Base-by-base conservation (phyloP, 2,329 filamentous ascomycete species). In the Sporothrix pseudoabietina region DNA sequence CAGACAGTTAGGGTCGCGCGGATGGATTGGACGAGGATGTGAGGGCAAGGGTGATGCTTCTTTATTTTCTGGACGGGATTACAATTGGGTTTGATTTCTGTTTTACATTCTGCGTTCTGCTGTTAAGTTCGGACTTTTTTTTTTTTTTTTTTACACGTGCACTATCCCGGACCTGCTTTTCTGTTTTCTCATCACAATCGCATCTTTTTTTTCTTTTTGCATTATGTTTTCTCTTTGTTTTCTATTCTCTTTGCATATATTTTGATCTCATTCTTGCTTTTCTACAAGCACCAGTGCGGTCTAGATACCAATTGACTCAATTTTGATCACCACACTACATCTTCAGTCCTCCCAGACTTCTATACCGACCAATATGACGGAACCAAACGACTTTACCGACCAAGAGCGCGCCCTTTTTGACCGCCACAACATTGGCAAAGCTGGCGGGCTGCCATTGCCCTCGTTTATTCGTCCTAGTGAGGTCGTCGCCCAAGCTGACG, bases 381-480 rank as follows among this genome's bases (percentile, higher is more conserved):
- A 76, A 74, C 74, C 74, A 30, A 39, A 71, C 39, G 75, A 71
- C 69, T 76, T 76, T 52, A 75, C 74, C 7, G 75, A 74, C 49
- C 74, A 76, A 57, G 75, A 76, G 69, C 68, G 59, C 6, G 74
- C 71, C 2, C 74, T 75, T 4, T 76, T 76, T 41, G 75, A 72
- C 55, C 75, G 73, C 47, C 75, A 75, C 44, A 75, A 73, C 71
- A 75, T 76, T 44, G 75, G 75, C 52, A 73, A 74, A 41, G 72
- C 71, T n/a, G 75, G 75, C 10, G 75, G 75, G 2, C 55, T 76
- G 61, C 75, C 75, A 9, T 66, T 76, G 68, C 75, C 75, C 5
- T 66, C 63, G 19, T 76, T 76, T 66, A 75, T 76, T 59, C 74
- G 73, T 47, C 75, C 75, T 4, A 75, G 74, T 69, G 74, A 76